phyloP scores from a whole-genome alignment of 768 basidiomycete species.

The Termitomyces sp. region DNA sequence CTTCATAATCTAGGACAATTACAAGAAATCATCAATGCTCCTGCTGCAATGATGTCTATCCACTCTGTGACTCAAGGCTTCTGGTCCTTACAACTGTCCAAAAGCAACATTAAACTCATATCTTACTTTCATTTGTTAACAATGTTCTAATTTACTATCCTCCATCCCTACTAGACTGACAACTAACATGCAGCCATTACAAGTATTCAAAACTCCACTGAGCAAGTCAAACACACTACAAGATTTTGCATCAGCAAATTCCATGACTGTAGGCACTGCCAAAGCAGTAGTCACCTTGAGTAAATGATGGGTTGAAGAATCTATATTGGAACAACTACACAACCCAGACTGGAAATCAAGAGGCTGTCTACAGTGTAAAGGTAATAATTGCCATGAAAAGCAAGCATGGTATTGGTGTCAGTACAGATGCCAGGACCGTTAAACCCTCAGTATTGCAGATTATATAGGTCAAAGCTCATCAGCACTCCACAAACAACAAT shows the following conservation, averaged over 20 bases:
- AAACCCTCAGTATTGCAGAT: not conserved
- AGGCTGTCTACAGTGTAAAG: not conserved
- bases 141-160: no score
- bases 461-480: no score
- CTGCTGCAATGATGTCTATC: not conserved
- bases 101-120: no score
- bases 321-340: not conserved
- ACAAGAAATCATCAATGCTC: not conserved
- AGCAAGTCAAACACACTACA: no score
- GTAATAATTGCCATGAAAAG: not conserved
- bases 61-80: not conserved
- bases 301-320: not conserved
- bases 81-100: no score
- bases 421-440: not conserved
- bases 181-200: no score
- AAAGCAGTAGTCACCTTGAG: not conserved
- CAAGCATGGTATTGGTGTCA: not conserved
- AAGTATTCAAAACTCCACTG: no score
- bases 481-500: no score
- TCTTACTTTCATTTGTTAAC: no score
- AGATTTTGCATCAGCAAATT: no score
- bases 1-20: not conserved
- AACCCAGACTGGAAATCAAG: not conserved
- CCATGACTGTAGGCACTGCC: no score
- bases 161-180: no score